Conservation (phyloP, 75 land plant genomes). For the Pinus albicaulis region DNA sequence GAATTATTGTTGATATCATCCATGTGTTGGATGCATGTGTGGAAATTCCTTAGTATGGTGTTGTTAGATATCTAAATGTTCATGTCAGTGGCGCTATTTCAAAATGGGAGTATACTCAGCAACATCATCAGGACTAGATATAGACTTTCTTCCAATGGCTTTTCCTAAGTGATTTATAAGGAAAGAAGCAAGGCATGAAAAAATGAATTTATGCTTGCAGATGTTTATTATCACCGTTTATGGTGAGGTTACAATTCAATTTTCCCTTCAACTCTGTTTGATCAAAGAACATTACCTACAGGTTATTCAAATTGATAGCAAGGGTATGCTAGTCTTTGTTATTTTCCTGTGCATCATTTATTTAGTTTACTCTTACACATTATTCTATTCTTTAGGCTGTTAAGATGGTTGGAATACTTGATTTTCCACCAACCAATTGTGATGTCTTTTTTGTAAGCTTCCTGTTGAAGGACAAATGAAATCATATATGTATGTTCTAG, state of each 20-base stretch:
- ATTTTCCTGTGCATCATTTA: neutral
- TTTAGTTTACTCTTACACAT: neutral
- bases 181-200: neutral
- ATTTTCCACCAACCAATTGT: neutral
- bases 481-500: neutral
- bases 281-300: neutral
- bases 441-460: neutral
- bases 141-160: neutral
- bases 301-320: no score
- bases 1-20: slow-evolving; percentile 82
- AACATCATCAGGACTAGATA: slow-evolving; percentile 25
- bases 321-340: neutral
- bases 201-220: neutral
- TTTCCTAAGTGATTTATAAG: neutral
- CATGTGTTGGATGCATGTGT: slow-evolving; percentile 84
- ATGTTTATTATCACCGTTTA: neutral
- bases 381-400: neutral
- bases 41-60: slow-evolving; percentile 86
- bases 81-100: slow-evolving; percentile 97
- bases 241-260: neutral
- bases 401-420: neutral
- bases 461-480: neutral
- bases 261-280: neutral
- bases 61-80: slow-evolving; percentile 84
- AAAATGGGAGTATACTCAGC: slow-evolving; percentile 93